These are phyloP conservation scores for Ceratocystis ficicola DNA, from an alignment of 2,329 filamentous ascomycete species.

Conservation along the genomic window DNA sequence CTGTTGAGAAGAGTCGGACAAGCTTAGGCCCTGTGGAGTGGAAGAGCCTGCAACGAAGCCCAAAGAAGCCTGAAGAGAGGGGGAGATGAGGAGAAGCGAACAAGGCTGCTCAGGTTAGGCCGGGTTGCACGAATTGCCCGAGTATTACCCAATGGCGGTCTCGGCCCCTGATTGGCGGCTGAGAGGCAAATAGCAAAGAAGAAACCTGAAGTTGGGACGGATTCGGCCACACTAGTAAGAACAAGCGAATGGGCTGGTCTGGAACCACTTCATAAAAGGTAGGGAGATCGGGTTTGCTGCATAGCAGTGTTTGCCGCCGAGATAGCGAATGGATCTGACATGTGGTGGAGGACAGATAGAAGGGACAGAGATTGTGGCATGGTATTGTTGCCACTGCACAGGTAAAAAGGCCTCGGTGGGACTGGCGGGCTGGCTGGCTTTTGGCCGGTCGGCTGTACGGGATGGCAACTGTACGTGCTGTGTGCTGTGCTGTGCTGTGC, in stretches of 20 bases:
- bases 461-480: neutral
- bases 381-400: slow-evolving; percentile 4
- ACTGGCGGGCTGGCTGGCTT: neutral
- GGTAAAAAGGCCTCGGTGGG: neutral
- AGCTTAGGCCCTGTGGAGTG: neutral
- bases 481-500: too few relatives aligned
- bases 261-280: neutral
- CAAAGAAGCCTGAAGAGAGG: neutral
- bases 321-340: neutral
- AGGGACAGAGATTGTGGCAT: neutral
- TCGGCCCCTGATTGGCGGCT: slow-evolving; percentile 9
- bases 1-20: neutral
- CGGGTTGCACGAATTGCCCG: neutral
- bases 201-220: neutral
- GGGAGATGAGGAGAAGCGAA: neutral
- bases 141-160: neutral
- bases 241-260: neutral
- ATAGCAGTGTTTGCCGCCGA: neutral
- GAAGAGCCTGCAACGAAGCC: neutral
- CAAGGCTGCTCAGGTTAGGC: neutral
- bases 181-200: neutral
- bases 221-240: neutral
- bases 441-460: neutral
- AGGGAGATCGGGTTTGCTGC: neutral
- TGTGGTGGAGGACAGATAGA: neutral